These are phyloP conservation scores for Neurospora cerealis DNA, from an alignment of 495 filamentous ascomycete genomes.

Conservation along the genomic window DNA sequence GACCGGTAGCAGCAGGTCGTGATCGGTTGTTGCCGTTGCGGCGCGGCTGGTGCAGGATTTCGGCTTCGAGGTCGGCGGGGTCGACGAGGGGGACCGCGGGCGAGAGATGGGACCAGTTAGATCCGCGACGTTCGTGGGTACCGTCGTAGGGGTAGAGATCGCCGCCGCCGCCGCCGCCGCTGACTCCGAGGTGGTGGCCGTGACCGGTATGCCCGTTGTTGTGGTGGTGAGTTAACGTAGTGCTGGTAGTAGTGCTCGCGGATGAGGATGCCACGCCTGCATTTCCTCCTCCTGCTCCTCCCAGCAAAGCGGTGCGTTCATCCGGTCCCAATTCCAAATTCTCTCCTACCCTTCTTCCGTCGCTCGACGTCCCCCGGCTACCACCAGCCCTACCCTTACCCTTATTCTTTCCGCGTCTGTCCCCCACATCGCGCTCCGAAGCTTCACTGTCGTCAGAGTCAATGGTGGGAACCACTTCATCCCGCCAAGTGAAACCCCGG, in stretches of 20 bases:
- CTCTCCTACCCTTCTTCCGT: not conserved
- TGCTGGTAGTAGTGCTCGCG: not conserved
- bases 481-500: constrained; percentile 63
- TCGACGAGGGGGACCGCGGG: constrained; percentile 64
- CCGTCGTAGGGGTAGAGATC: not conserved
- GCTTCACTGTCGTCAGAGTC: not conserved
- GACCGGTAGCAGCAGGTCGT: constrained; percentile 20
- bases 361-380: too few species aligned
- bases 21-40: not conserved
- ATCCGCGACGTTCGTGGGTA: constrained; percentile 35
- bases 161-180: not conserved
- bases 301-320: constrained; percentile 27
- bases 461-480: constrained; percentile 30
- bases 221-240: not conserved
- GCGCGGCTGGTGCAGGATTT: not conserved
- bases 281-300: not conserved
- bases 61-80: constrained; percentile 12
- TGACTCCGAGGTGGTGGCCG: not conserved
- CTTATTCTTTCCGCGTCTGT: not conserved
- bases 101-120: constrained; percentile 53
- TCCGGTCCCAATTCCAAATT: constrained; percentile 6
- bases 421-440: not conserved
- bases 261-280: not conserved
- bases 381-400: not conserved
- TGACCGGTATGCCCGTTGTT: not conserved